These are phyloP conservation scores for Elsinoe batatas DNA, from an alignment of 2,329 filamentous ascomycete species.

Conservation along the genomic window DNA sequence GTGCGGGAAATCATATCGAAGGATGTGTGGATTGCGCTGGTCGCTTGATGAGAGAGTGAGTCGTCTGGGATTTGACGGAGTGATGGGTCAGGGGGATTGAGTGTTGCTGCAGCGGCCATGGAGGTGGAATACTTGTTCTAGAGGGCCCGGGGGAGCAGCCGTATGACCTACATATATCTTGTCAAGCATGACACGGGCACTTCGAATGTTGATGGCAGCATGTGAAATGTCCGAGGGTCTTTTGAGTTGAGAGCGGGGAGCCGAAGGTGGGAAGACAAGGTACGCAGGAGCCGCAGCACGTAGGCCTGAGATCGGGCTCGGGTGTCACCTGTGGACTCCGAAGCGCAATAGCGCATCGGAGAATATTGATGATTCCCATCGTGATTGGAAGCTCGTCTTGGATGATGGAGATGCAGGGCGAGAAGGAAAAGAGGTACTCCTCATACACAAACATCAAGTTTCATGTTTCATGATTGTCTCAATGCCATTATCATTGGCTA, in stretches of 20 bases:
- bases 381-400: neutral
- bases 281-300: neutral
- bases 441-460: neutral
- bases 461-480: neutral
- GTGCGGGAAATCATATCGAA: conserved; percentile 8
- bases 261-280: neutral
- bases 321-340: neutral
- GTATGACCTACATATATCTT: conserved; percentile 1
- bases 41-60: neutral
- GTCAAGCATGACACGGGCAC: neutral
- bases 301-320: neutral
- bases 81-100: neutral
- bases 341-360: conserved; percentile 3
- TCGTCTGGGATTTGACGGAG: neutral
- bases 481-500: neutral
- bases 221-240: conserved; percentile 5
- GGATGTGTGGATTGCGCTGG: neutral
- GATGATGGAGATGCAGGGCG: neutral
- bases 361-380: neutral
- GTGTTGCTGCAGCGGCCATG: conserved; percentile 1
- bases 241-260: conserved; percentile 1
- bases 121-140: neutral
- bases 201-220: neutral
- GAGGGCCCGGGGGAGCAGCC: neutral
- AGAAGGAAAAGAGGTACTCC: neutral